Base-by-base conservation (phyloP, 2,329 filamentous ascomycete genomes). In the Fusarium zealandicum region DNA sequence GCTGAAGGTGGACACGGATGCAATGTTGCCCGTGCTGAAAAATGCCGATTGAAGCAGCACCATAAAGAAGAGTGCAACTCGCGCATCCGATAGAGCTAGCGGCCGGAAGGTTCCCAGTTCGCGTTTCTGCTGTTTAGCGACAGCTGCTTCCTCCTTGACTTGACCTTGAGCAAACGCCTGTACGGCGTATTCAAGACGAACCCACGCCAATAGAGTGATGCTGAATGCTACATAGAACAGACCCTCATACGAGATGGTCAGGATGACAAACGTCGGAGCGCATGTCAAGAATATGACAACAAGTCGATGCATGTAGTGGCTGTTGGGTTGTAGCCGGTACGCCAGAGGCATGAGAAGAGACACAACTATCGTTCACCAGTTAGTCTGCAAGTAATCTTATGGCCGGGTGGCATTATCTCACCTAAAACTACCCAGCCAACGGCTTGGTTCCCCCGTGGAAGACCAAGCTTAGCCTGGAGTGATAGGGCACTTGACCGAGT, bases 181-280 rank as follows among this genome's bases (percentile, higher is more conserved):
- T 8, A 93, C 84, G 49, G 85, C 86, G 70, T 96, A 90, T 73
- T 99, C 95, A 1, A 99, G 81, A n/a, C 88, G 86, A 28, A 97
- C 90, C 95, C 95, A 99, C 49, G 88, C 87, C 44, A 96, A 81
- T 5, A 99, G 78, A 17, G 88, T 90, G 47, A 89, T 78, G 69
- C 88, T 92, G 74, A 97, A 99, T 10, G 89, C 86, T 54, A 97
- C 85, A 74, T 98, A 99, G 73, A 99, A 99, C 2, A 99, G 81
- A 0, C 93, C 93, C 74, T 99, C 95, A 76, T 96, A 99, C 1
- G 93, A 97, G 65, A 98, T 97, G 7, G 93, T 96, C 43, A 99
- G 84, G 68, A 99, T 93, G 70, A 99, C 89, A 74, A 98, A 99
- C 2, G 90, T 89, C 0, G 95, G 95, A 0, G 93, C 90, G 71